Evolutionary conservation across 306 rosid species (phyloP), one percentile per base, ranked within the genome.

Genomic region (Lagenaria siceraria): DNA sequence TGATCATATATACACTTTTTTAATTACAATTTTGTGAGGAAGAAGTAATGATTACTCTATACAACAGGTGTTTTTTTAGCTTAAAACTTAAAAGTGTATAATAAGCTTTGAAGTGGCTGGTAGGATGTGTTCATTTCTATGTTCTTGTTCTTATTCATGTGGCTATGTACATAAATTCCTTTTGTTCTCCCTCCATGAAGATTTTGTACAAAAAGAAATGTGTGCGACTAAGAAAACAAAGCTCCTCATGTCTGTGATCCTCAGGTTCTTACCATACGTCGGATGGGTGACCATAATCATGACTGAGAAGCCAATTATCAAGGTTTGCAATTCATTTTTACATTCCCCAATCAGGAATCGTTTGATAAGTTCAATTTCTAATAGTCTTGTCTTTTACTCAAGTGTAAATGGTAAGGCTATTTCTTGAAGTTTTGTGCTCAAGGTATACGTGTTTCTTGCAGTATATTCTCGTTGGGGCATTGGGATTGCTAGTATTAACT

Each of bases 271-370:
- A 79, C 97, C 98, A 58, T 91, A 91, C 66, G 98, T 92, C 38
- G 98, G 98, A 74, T 93, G 98, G 97, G 97, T 90, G 62, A 94
- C 98, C 10, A 90, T 92, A 77, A 87, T 94, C 79, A 89, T 94
- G 98, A 94, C 97, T 0, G 97, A 94, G 77, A 89, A 82, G 82
- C 97, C 97, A 40, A 89, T 94, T 74, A 90, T 94, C 76, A 93
- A 93, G 97, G 98, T 93, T 70, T 19, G 72, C 29, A 49, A 14
- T 49, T 46, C 51, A 17, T 42, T 42, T 42, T 42, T 42, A 42
- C 48, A 42, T 42, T 10, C 10, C 46, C 46, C 46, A 8, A 6
- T 40, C 46, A 29, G 33, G 33, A 29, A 33, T 33, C 36, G 36
- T 33, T 33, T 33, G 43, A 40, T 7, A 7, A 40, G 1, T 46